These are phyloP conservation scores for Bisporella sp. DNA, from an alignment of 2,329 filamentous ascomycete genomes.

Conservation along the genomic window DNA sequence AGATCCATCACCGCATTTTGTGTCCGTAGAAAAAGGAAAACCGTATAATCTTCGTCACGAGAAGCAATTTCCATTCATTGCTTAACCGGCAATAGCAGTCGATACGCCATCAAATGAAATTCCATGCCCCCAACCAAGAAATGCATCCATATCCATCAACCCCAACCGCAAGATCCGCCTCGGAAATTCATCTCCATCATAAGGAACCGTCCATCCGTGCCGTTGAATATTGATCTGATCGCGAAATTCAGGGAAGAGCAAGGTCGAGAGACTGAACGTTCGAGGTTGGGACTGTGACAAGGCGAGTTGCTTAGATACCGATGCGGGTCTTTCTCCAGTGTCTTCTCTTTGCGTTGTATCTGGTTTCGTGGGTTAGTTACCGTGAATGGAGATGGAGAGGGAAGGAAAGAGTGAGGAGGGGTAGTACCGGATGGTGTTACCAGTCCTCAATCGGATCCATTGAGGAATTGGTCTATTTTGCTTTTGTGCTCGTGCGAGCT, in stretches of 20 bases:
- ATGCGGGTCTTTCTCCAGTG: slow-evolving; percentile 99
- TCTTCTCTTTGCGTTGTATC: slow-evolving; percentile 99
- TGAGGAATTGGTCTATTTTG: slow-evolving; percentile 99
- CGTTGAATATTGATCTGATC: too few species aligned
- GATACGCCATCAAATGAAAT: too few species aligned
- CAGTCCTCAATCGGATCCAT: slow-evolving; percentile 98
- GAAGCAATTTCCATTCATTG: too few species aligned
- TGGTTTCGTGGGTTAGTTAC: slow-evolving; percentile 33
- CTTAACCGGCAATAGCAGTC: too few species aligned
- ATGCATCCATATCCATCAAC: too few species aligned
- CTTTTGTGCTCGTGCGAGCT: slow-evolving; percentile 99
- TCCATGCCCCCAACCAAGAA: too few species aligned
- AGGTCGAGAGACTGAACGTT: slow-evolving; percentile 3
- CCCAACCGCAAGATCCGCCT: too few species aligned
- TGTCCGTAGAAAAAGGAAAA: too few species aligned
- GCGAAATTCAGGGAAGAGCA: slow-evolving; percentile 1
- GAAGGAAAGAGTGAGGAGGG: slow-evolving; percentile 2
- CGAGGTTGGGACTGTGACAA: slow-evolving; percentile 6
- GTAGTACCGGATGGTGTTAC: slow-evolving; percentile 94
- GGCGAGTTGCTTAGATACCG: slow-evolving; percentile 77
- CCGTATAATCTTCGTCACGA: too few species aligned
- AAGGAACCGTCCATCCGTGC: too few species aligned
- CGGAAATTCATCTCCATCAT: too few species aligned
- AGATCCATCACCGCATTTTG: too few species aligned
- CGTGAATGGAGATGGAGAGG: neutral